phyloP scores from a whole-genome alignment of 169 alveolate species.

The Eimeria sp. region DNA sequence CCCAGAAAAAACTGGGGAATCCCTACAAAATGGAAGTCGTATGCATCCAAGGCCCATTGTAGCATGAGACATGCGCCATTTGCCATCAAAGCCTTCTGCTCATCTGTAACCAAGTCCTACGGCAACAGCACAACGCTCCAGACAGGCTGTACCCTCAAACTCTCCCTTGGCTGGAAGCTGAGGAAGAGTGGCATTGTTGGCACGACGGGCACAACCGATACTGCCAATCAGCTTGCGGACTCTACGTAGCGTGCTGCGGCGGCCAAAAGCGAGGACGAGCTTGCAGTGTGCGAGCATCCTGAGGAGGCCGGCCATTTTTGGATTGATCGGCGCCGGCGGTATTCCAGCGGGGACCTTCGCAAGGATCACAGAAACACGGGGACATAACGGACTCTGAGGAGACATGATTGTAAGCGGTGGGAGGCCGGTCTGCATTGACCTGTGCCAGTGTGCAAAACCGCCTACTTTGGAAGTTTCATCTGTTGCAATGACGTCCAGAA shows the following conservation, averaged over 20 bases:
- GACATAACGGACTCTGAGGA: background rate
- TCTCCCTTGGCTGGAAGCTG: background rate
- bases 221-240: slow-evolving; percentile 1
- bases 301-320: slow-evolving; percentile 80
- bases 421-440: background rate
- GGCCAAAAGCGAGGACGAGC: slow-evolving; percentile 60
- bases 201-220: background rate
- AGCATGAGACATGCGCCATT: slow-evolving; percentile 55
- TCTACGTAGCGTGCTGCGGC: slow-evolving; percentile 36
- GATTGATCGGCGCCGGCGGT: slow-evolving; percentile 67
- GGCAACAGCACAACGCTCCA: background rate
- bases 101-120: slow-evolving; percentile 44
- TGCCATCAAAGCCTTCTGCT: slow-evolving; percentile 51
- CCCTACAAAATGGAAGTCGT: slow-evolving; percentile 75
- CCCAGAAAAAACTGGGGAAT: background rate
- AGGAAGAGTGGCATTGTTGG: background rate
- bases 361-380: background rate
- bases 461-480: slow-evolving; percentile 63
- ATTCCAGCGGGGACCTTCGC: slow-evolving; percentile 67
- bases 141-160: background rate
- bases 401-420: background rate
- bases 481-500: slow-evolving; percentile 60
- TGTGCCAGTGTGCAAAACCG: background rate
- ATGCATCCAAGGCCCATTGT: slow-evolving; percentile 82
- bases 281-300: slow-evolving; percentile 76